Base-by-base conservation (phyloP, 768 basidiomycete genomes). In the Leccinum truebloodii region DNA sequence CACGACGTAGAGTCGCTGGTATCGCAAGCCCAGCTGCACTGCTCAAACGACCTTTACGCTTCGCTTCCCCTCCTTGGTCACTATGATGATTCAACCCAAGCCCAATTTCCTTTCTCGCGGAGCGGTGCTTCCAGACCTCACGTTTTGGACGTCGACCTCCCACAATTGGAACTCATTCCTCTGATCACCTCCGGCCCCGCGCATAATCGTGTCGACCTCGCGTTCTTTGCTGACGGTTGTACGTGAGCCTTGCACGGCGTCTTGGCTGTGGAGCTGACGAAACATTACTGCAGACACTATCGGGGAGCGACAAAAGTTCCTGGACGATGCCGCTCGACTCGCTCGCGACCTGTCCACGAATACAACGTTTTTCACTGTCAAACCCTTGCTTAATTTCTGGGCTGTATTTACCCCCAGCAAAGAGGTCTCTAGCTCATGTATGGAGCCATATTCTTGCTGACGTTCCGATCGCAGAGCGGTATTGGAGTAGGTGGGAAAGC, bases 221-320 rank as follows among this genome's bases (percentile, higher is more conserved):
- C 89, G 12, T 92, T 92, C 74, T 90, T 92, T 71, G 81, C 84
- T 0, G 89, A 92, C 63, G 90, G 90, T 35, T 92, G 90, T 90
- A 71, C 61, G 88, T 78, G 28, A 32, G 28, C 34, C 18, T 1
- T 51, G 39, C 12, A 28, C 30, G 6, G 39, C 18, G 12, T 46
- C 44, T 34, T 48, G 6, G 35, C 18, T 32, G 51, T 13, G n/a
- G 46, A n/a, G 2, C 30, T 63, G 53, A 67, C 56, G 5, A 18
- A 13, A 20, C 22, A 18, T 26, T 26, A 26, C 16, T 18, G 7
- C 57, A 92, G 90, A 92, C 68, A 71, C 82, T 8, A 58, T 51
- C 22, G 73, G 76, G 32, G 90, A 92, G 67, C 76, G 79, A 37
- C 77, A 71, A 9, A 89, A 86, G 65, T 92, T 92, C 65, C 59